Conservation (phyloP, 108 stramenopile species). For the Licmophora abbreviata region DNA sequence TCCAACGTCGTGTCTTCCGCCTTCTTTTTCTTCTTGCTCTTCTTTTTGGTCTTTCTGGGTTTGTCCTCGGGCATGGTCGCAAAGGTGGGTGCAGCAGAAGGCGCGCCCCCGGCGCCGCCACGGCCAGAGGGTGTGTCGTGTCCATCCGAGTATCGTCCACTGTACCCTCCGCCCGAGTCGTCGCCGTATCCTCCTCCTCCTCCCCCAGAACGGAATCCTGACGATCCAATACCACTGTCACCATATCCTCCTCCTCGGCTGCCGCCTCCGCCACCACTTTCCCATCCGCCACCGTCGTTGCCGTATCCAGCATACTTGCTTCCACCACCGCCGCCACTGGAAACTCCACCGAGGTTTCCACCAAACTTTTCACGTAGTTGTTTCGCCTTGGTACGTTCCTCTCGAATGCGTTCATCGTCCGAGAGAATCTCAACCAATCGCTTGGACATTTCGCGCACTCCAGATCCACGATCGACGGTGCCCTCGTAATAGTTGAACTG, state of each 20-base stretch:
- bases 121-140: constrained; percentile 4
- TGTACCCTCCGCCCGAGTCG: constrained; percentile 5
- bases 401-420: constrained; percentile 89
- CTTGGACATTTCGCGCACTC: constrained; percentile 91
- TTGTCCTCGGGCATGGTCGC: constrained; percentile 48
- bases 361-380: constrained; percentile 78
- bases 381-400: constrained; percentile 87
- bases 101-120: background rate
- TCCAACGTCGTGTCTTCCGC: constrained; percentile 9
- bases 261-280: constrained; percentile 20
- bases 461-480: constrained; percentile 78
- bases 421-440: constrained; percentile 82
- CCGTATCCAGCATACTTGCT: constrained; percentile 59
- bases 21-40: constrained; percentile 57
- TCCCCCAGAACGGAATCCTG: constrained; percentile 19
- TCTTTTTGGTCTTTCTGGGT: constrained; percentile 63
- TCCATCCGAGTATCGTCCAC: constrained; percentile 19
- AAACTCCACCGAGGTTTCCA: constrained; percentile 23
- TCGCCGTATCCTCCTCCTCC: background rate
- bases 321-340: constrained; percentile 20
- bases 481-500: constrained; percentile 97
- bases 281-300: constrained; percentile 49
- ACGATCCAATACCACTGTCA: constrained; percentile 66
- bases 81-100: constrained; percentile 42
- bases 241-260: constrained; percentile 61